phyloP scores from a whole-genome alignment of 179 eudicot genomes.

The Silene coronaria region DNA sequence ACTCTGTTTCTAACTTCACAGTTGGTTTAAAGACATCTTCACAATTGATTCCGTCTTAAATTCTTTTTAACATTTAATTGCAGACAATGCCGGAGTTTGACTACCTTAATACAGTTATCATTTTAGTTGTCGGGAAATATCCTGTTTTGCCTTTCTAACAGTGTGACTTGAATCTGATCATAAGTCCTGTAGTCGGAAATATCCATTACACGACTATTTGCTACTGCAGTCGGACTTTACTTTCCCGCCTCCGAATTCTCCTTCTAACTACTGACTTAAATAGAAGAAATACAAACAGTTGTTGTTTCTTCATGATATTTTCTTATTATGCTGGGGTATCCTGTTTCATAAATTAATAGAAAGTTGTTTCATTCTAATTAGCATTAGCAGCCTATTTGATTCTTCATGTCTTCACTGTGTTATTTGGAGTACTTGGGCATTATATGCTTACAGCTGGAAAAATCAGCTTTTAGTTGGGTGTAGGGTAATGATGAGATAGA shows the following conservation, averaged over 20 bases:
- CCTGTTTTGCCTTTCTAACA: neutral
- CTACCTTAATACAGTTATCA: neutral
- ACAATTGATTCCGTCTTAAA: neutral
- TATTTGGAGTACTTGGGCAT: neutral
- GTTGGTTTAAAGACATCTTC: neutral
- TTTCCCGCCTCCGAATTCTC: neutral
- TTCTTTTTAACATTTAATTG: neutral
- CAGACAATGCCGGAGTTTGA: neutral
- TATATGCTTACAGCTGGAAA: slow-evolving; percentile 18
- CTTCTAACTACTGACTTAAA: neutral
- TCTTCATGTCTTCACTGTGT: slow-evolving; percentile 12
- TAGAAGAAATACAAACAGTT: too few species aligned
- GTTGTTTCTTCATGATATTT: neutral
- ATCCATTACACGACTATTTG: neutral
- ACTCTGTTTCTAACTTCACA: neutral
- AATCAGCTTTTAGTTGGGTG: slow-evolving; percentile 13
- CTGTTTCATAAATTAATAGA: neutral
- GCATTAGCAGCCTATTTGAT: slow-evolving; percentile 6
- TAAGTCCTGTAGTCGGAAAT: too few species aligned
- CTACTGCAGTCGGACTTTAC: neutral
- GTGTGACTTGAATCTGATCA: too few species aligned
- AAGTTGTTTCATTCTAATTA: neutral
- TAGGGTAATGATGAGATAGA: neutral
- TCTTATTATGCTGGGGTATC: neutral
- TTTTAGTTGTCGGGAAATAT: neutral